phyloP scores from a whole-genome alignment of 306 rosid species.

The Gillenia trifoliata region DNA sequence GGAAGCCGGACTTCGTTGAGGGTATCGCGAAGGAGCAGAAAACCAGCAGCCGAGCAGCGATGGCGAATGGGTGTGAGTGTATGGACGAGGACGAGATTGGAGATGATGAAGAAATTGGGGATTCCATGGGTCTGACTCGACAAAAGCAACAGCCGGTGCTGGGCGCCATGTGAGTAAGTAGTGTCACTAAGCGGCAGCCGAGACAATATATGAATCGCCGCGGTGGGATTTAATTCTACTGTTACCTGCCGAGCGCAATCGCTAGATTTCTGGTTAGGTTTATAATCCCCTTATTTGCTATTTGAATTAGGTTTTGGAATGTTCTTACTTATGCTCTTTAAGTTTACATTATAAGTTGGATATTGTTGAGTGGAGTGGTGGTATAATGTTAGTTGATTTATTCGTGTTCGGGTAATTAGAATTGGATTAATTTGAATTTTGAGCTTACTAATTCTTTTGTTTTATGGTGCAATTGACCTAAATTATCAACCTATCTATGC shows the following conservation, averaged over 20 bases:
- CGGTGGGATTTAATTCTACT: constrained; percentile 95
- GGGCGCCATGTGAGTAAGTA: constrained; percentile 94
- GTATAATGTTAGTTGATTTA: not conserved
- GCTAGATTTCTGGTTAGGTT: constrained; percentile 45
- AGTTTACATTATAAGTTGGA: not conserved
- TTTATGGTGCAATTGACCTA: not conserved
- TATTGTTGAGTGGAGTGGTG: not conserved
- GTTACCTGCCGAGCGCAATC: constrained; percentile 88
- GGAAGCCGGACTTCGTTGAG: constrained; percentile 81
- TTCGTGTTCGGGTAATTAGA: not conserved
- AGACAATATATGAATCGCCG: constrained; percentile 98
- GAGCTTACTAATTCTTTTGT: not conserved
- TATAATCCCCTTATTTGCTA: not conserved
- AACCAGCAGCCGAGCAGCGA: constrained; percentile 31
- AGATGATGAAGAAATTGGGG: constrained; percentile 95
- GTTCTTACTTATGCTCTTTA: not conserved
- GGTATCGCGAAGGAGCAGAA: constrained; percentile 64
- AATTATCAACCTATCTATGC: no score
- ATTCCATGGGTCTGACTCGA: constrained; percentile 87
- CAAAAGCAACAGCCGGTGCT: constrained; percentile 84
- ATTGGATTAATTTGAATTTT: not conserved
- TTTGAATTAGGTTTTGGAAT: not conserved
- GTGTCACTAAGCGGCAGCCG: constrained; percentile 87
- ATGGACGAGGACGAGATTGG: constrained; percentile 71
- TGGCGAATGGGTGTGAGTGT: constrained; percentile 23